Evolutionary conservation across 2,329 filamentous ascomycete species (phyloP).

Genomic region (Endoconidiophora polonica): DNA sequence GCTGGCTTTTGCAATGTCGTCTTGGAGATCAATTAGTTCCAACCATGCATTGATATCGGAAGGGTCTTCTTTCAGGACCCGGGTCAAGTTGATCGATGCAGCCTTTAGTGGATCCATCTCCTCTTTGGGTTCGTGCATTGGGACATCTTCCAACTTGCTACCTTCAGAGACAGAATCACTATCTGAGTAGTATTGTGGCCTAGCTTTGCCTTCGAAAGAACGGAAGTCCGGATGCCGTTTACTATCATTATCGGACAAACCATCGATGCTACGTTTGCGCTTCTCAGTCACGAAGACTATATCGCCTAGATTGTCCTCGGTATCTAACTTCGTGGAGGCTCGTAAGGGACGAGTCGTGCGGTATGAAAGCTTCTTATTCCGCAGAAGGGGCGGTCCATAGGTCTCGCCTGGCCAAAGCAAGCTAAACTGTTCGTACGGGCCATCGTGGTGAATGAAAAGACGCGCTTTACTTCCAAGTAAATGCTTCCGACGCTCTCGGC

Average conservation of each 20-base stretch:
- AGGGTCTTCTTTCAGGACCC: constrained; percentile 47
- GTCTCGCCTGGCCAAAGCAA: constrained; percentile 28
- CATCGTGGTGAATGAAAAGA: constrained; percentile 50
- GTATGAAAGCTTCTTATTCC: constrained; percentile 11
- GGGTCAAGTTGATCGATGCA: constrained; percentile 44
- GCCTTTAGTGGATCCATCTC: constrained; percentile 30
- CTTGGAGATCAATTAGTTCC: constrained; percentile 62
- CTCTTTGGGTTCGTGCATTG: constrained; percentile 16
- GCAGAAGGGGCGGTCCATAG: constrained; percentile 4
- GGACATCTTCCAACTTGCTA: background rate
- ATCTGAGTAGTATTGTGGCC: constrained; percentile 26
- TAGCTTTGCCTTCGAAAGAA: constrained; percentile 48
- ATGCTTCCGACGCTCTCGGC: constrained; percentile 48
- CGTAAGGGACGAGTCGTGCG: constrained; percentile 5
- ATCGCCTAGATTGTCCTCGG: constrained; percentile 20
- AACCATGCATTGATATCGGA: constrained; percentile 58
- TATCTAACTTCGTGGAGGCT: background rate
- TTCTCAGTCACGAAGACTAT: constrained; percentile 20
- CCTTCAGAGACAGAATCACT: constrained; percentile 12
- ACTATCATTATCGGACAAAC: constrained; percentile 22
- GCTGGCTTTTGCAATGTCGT: constrained; percentile 40
- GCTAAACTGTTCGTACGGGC: constrained; percentile 38
- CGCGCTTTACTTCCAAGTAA: constrained; percentile 48
- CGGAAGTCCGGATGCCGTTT: constrained; percentile 41
- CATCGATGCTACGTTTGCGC: constrained; percentile 16